Evolutionary conservation across 2,329 filamentous ascomycete species (phyloP), one percentile per base, ranked within the genome.

Genomic region (Botryotinia calthae): DNA sequence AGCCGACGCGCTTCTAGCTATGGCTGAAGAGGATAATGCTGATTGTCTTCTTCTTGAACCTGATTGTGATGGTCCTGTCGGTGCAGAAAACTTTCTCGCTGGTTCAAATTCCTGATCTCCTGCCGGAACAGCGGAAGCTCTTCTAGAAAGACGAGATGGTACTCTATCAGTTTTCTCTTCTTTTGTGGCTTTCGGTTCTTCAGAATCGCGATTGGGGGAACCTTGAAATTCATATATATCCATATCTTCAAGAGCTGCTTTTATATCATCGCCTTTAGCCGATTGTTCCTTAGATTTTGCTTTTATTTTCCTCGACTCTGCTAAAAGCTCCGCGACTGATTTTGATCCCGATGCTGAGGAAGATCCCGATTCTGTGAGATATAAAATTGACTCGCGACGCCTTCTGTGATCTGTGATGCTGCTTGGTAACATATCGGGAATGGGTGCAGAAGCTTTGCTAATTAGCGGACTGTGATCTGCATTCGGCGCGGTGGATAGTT

Each of bases 401-500:
- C 77, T 80, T 68, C 80, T 71, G 44, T 81, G 80, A 4, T 78
- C 79, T 48, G 78, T 78, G 34, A 79, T 78, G 59, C 75, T 78
- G 61, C 76, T 78, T 3, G 77, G 76, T 46, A 79, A 46, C 22
- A 72, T 67, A 22, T 79, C 77, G 6, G 74, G 46, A 18, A 71
- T 72, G 1, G 74, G 59, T 10, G 72, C 54, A 65, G 72, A 51
- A 31, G 28, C 75, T 73, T 81, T 81, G 37, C 75, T 73, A 58
- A 75, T 75, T 25, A 81, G 75, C 4, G 80, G 80, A 48, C 80
- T 81, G n/a, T 78, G 78, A 20, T 80, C 79, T 14, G 78, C 67
- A 37, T 75, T 76, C 44, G 73, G 74, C 22, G 77, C 77, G 51
- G 76, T 76, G 12, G 73, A 62, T 31, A 79, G 73, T 25, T 67